Evolutionary conservation across 441 rosid genomes (phyloP).

Genomic region (Pelargonium cotyledonis): DNA sequence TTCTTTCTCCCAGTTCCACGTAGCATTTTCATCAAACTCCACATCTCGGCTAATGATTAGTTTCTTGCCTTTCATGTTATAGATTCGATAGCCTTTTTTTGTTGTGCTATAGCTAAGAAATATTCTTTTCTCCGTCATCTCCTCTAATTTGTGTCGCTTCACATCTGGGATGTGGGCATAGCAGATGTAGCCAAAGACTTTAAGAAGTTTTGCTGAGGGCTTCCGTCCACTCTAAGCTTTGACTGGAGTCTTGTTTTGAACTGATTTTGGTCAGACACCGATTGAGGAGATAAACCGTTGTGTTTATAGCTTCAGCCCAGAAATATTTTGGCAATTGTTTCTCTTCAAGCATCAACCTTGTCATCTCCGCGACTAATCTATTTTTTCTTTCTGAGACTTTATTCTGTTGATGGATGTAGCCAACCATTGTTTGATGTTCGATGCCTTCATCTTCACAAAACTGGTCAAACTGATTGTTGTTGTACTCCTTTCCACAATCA

Average conservation of each 20-base stretch:
- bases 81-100: not conserved
- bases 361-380: constrained; percentile 1
- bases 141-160: not conserved
- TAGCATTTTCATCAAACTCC: not conserved
- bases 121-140: not conserved
- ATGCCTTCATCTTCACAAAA: constrained; percentile 9
- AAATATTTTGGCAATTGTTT: not conserved
- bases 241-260: not conserved
- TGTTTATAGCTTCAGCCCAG: not conserved
- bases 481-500: not conserved
- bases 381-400: not conserved
- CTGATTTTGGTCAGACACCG: not conserved
- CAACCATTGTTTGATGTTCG: not conserved
- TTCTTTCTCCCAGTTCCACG: not conserved
- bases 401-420: not conserved
- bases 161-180: too few species aligned
- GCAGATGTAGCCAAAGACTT: not conserved
- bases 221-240: not conserved
- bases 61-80: not conserved
- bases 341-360: not conserved
- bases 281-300: not conserved
- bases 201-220: not conserved
- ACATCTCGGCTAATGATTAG: not conserved
- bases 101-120: not conserved
- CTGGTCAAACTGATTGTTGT: not conserved